phyloP scores from a whole-genome alignment of 129 eudicot genomes.

The Solidago caesia region DNA sequence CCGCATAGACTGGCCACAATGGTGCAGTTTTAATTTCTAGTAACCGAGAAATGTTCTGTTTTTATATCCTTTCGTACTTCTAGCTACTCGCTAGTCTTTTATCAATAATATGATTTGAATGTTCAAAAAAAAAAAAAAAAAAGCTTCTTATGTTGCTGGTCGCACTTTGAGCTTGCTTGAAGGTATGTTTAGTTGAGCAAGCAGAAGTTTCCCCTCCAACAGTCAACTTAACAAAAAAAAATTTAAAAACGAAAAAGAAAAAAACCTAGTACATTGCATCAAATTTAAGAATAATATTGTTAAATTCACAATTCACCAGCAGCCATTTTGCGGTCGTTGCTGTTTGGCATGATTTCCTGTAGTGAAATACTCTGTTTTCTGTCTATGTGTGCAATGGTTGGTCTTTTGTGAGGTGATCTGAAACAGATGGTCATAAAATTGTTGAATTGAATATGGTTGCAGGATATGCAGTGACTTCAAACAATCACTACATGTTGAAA shows the following conservation, averaged over 20 bases:
- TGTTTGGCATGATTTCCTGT: conserved; percentile 33
- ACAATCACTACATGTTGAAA: neutral
- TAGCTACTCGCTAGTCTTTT: too few species aligned
- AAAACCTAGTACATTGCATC: neutral
- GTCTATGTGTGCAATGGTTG: neutral
- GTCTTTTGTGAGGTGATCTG: neutral
- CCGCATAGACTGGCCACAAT: too few species aligned
- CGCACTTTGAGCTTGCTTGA: conserved; percentile 75
- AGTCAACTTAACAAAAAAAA: neutral
- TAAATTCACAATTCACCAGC: neutral
- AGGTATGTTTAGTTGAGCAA: conserved; percentile 38
- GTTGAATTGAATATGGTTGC: conserved; percentile 12
- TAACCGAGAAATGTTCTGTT: too few species aligned
- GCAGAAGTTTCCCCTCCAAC: neutral
- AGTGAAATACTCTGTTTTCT: conserved; percentile 63
- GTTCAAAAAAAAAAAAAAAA: too few species aligned
- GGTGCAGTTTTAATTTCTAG: too few species aligned
- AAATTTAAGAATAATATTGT: neutral
- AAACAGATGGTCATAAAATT: neutral
- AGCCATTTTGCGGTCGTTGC: neutral
- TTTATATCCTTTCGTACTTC: too few species aligned
- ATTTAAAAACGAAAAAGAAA: too few species aligned
- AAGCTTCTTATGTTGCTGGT: conserved; percentile 83
- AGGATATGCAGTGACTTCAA: conserved; percentile 18
- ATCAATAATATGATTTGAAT: too few species aligned